Evolutionary conservation across 2,329 filamentous ascomycete species (phyloP), one percentile per base, ranked within the genome.

Genomic region (Trichoderma atroviride): DNA sequence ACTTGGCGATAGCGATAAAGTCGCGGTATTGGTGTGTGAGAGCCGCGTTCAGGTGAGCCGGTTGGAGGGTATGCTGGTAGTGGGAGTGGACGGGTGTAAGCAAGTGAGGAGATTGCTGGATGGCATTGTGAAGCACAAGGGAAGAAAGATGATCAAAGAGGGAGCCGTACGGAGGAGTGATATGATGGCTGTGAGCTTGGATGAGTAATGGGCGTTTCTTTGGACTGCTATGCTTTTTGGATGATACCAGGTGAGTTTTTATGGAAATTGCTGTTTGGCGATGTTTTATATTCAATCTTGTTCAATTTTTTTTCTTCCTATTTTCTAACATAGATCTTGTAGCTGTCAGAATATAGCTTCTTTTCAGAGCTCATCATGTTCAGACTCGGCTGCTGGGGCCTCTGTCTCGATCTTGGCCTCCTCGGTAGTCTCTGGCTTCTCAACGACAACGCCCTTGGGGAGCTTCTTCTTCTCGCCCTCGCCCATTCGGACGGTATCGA

Each of bases 41-140:
- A 96, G 91, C 67, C 88, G 93, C 59, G 90, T 97, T n/a, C 92
- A 96, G 79, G 88, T 92, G 72, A 86, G 86, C 69, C 87, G 94
- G 69, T 78, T 98, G 70, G 95, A 99, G 82, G 92, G 92, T 1
- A 97, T 99, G 94, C 82, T 99, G 74, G 93, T 92, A 0, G 93
- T 97, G 1, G 95, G 92, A 0, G 89, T 97, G 60, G 94, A 97
- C 78, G 96, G 94, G 5, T 98, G 95, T 80, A 93, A 91, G 80
- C 91, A 94, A 78, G 89, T 98, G 50, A 87, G 92, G 72, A 86
- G 89, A 73, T 91, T 97, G 61, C 78, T 99, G 75, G 94, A 98
- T 79, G 84, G 85, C 7, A 90, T 96, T 16, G 90, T 98, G 57
- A 88, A 90, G 77, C 88, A 87, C 56, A 90, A 90, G 79, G 92